A percentile compares a stretch with the other conserved stretches of the same genome.
Conservation (phyloP, 2,329 filamentous ascomycete species). For the Fusarium sp. region DNA sequence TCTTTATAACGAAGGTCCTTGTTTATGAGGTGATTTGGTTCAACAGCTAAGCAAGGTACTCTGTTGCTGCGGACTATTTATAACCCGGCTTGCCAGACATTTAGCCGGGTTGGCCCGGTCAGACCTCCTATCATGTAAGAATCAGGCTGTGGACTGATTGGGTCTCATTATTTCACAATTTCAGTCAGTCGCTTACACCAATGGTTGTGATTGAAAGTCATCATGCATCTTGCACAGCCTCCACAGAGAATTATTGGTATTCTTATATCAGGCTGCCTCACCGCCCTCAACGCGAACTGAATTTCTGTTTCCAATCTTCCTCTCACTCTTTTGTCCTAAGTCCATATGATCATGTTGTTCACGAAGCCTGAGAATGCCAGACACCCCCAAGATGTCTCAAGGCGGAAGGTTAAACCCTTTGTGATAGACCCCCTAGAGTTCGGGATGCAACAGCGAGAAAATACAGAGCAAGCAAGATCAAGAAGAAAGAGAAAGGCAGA, state of each 20-base stretch:
- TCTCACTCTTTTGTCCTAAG: fast-evolving
- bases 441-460: neutral
- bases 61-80: fast-evolving
- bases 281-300: neutral
- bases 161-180: neutral
- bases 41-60: too few species aligned
- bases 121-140: too few species aligned
- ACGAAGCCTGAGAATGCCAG: fast-evolving
- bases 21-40: too few species aligned
- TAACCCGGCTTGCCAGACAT: fast-evolving
- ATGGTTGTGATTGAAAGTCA: neutral
- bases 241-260: neutral
- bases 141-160: neutral
- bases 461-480: fast-evolving
- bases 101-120: too few species aligned
- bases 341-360: fast-evolving
- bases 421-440: too few species aligned
- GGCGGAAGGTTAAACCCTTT: too few species aligned
- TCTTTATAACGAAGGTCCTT: too few species aligned
- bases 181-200: neutral
- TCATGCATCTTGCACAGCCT: neutral
- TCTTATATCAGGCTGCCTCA: neutral
- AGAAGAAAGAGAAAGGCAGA: fast-evolving
- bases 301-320: neutral
- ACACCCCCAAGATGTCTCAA: neutral